A percentile compares a stretch with the other conserved stretches of the same genome.
Conservation (phyloP, 78 protist species). For the Dictyostelium firmibasis region DNA sequence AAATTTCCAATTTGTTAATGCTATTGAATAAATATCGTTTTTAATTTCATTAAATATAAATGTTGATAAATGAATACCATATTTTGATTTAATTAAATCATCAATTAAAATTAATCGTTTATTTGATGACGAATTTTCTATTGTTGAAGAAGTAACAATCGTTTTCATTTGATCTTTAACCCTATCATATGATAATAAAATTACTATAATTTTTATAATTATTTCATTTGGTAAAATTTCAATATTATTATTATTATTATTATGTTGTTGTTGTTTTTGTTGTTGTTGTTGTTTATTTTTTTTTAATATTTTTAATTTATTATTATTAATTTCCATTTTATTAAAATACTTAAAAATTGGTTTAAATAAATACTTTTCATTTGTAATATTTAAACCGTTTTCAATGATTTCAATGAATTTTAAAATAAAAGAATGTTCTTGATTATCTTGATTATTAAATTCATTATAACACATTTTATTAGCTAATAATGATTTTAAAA, state of each 20-base stretch:
- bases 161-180: neutral
- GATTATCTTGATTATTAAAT: neutral
- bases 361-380: neutral
- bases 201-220: neutral
- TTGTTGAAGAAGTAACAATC: neutral
- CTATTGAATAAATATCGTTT: neutral
- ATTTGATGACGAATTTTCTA: neutral
- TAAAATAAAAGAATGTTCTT: neutral
- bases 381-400: neutral
- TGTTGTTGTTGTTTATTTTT: neutral
- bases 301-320: neutral
- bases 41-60: neutral
- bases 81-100: neutral
- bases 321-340: neutral
- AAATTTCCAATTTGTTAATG: slow-evolving; percentile 5
- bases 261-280: neutral
- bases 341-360: neutral
- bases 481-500: neutral
- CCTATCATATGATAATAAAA: neutral
- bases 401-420: neutral
- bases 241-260: neutral
- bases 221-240: neutral
- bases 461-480: neutral
- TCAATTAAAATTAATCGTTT: neutral
- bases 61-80: neutral